Conservation (phyloP, 805 yeast genomes). For the Maudiozyma bulderi region DNA sequence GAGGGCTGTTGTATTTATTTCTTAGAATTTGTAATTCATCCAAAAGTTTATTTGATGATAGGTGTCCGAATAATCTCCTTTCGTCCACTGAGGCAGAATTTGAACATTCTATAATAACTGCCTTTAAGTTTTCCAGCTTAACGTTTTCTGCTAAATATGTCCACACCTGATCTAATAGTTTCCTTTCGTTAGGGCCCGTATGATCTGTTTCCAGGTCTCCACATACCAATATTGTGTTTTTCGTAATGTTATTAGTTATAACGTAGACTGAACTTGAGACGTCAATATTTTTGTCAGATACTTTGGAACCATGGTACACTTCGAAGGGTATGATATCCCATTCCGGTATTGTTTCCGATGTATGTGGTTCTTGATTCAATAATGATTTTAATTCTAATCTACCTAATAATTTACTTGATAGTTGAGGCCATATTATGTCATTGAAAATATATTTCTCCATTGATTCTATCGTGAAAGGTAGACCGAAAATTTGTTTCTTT, state of each 20-base stretch:
- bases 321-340: constrained; percentile 30
- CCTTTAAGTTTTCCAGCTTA: constrained; percentile 33
- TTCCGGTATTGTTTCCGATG: constrained; percentile 15
- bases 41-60: constrained; percentile 58
- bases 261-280: constrained; percentile 51
- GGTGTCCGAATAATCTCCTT: constrained; percentile 64
- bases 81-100: constrained; percentile 36
- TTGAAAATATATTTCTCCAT: constrained; percentile 56
- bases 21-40: constrained; percentile 39
- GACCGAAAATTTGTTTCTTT: constrained; percentile 44
- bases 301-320: constrained; percentile 35
- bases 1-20: constrained; percentile 30
- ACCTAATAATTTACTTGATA: constrained; percentile 18
- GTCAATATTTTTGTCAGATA: constrained; percentile 11
- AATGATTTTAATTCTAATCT: constrained; percentile 11
- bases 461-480: constrained; percentile 41
- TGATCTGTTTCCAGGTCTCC: constrained; percentile 79
- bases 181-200: constrained; percentile 9
- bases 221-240: constrained; percentile 46
- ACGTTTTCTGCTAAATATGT: constrained; percentile 39
- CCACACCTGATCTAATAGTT: constrained; percentile 43
- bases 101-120: constrained; percentile 74
- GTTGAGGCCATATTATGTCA: constrained; percentile 72
- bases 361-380: constrained; percentile 5
- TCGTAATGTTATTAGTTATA: constrained; percentile 30